A percentile compares a stretch with the other conserved stretches of the same genome.
phyloP scores from a whole-genome alignment of 306 rosid genomes.

The Rosa rugosa region DNA sequence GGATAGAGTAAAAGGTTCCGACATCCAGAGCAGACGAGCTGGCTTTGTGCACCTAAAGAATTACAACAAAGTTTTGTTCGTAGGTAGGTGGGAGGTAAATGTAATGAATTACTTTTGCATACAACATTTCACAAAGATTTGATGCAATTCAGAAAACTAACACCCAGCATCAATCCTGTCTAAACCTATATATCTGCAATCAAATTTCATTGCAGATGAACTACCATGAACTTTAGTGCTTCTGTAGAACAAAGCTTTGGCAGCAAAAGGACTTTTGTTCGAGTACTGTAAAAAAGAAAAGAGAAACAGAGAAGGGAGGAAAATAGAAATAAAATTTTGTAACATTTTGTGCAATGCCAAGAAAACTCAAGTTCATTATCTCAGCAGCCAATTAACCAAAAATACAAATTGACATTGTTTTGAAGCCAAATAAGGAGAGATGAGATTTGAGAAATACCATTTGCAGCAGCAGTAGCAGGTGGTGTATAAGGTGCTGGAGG shows the following conservation, averaged over 20 bases:
- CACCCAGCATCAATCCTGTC: neutral
- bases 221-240: neutral
- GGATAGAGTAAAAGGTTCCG: constrained; percentile 88
- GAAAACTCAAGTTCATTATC: constrained; percentile 10
- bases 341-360: constrained; percentile 23
- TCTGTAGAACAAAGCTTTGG: neutral
- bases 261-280: neutral
- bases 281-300: neutral
- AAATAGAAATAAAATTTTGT: constrained; percentile 14
- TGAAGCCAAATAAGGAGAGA: constrained; percentile 1
- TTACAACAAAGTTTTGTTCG: constrained; percentile 18
- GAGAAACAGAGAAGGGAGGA: neutral
- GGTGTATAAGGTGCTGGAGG: constrained; percentile 64
- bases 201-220: neutral
- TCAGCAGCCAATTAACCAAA: constrained; percentile 24
- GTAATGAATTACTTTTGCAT: constrained; percentile 1
- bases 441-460: constrained; percentile 51
- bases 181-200: neutral
- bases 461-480: constrained; percentile 52
- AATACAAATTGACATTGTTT: constrained; percentile 27
- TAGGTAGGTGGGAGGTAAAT: neutral
- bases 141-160: neutral
- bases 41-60: constrained; percentile 77
- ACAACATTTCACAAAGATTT: neutral
- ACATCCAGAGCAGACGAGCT: constrained; percentile 97